Evolutionary conservation across 306 rosid genomes (phyloP), one percentile per base, ranked within the genome.

Genomic region (Trifolium pratense): DNA sequence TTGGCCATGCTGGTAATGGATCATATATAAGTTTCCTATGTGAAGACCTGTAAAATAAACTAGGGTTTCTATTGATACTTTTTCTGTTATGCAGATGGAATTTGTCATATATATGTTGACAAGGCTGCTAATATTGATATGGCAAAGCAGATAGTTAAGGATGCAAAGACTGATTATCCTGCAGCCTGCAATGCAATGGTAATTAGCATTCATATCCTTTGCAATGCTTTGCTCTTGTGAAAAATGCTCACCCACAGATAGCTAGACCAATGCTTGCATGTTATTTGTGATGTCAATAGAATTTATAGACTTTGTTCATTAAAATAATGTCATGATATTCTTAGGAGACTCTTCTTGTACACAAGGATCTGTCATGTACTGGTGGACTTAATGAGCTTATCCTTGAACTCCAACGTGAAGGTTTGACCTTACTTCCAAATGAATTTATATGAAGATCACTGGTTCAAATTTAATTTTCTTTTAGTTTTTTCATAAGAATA

Each of bases 171-270:
- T 15, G 92, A 88, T 46, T 91, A 94, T 83, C 92, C 97, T 18
- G 94, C 90, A 36, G 92, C 94, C 45, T 88, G 94, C 83, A 91
- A 91, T 73, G 90, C 94, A 45, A 87, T 91, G 96, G 98, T 94
- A 85, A 69, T 70, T 78, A 42, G 20, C 25, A 48, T 69, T 53
- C 60, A 49, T 77, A 70, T 21, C 65, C 68, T 74, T 31, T 65
- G 53, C 37, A 8, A 43, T 21, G 55, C 20, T 61, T 61, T 61
- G 26, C 14, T 34, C 67, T 6, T 49, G 7, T 51, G n/a, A 9
- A 55, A 42, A 15, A 55, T 75, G 40, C 29, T 60, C 18, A 43
- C 57, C 17, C 11, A 37, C 13, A n/a, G 48, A 56, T 17, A 42
- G 76, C 71, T 34, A 18, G 66, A 6, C 43, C 59, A 66, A 66